A percentile compares a stretch with the other conserved stretches of the same genome.
Evolutionary conservation across 495 filamentous ascomycete species (phyloP).

Genomic region (Aspergillus taichungensis): DNA sequence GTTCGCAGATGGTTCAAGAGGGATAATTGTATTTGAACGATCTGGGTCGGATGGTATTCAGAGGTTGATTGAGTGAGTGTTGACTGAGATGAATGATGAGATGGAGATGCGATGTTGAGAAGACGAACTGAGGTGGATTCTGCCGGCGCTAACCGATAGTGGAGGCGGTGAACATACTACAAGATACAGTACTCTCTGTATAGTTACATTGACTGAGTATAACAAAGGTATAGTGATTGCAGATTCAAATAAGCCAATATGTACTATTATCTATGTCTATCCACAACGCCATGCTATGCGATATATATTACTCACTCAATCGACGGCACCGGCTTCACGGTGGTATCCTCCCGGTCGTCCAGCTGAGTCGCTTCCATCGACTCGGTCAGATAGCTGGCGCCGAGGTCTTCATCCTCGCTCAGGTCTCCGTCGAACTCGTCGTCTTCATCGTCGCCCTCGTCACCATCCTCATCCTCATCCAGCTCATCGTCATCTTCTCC

Average conservation of each 20-base stretch:
- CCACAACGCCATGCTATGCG: background rate
- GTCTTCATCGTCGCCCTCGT: constrained; percentile 36
- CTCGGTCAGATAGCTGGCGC: constrained; percentile 53
- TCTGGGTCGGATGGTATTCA: constrained; percentile 1
- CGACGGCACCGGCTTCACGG: background rate
- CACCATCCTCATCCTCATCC: constrained; percentile 32
- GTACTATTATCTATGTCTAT: background rate
- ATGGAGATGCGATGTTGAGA: background rate
- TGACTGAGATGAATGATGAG: background rate
- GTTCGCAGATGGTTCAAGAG: background rate
- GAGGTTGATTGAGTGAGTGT: too few species aligned
- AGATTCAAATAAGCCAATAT: background rate
- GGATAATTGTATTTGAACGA: background rate
- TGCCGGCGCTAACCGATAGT: too few species aligned
- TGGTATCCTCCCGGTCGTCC: constrained; percentile 10
- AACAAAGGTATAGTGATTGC: too few species aligned
- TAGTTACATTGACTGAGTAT: too few species aligned
- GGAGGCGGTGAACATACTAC: too few species aligned
- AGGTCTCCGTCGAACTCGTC: constrained; percentile 28
- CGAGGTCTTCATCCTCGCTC: constrained; percentile 37
- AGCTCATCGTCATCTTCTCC: constrained; percentile 31
- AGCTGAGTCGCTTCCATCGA: constrained; percentile 39
- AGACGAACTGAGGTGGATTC: background rate
- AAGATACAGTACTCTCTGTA: too few species aligned
- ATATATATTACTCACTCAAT: too few species aligned